These are phyloP conservation scores for Warburgia ugandensis DNA, from an alignment of 164 flowering plant genomes.

Conservation along the genomic window DNA sequence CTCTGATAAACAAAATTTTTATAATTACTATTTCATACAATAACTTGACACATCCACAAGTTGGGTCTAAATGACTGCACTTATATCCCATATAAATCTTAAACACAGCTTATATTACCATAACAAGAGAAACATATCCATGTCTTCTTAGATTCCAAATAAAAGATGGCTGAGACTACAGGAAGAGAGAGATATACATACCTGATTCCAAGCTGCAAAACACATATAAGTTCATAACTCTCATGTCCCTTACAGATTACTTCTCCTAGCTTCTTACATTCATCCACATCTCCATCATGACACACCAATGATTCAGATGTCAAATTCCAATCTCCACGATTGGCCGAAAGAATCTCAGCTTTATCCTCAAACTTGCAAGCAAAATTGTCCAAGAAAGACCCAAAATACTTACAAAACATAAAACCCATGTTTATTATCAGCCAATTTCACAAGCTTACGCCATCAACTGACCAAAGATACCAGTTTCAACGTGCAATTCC, in stretches of 20 bases:
- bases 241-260: conserved; percentile 5
- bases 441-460: too few relatives aligned
- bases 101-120: too few relatives aligned
- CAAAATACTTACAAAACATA: not conserved
- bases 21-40: too few relatives aligned
- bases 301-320: not conserved
- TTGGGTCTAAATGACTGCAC: too few relatives aligned
- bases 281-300: not conserved
- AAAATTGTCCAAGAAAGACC: not conserved
- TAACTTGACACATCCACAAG: too few relatives aligned
- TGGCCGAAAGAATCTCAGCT: not conserved
- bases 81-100: too few relatives aligned
- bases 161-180: not conserved
- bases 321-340: not conserved
- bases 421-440: not conserved
- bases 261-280: conserved; percentile 6
- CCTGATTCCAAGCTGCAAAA: conserved; percentile 15
- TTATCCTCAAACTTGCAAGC: not conserved
- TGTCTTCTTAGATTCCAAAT: not conserved
- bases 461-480: too few relatives aligned
- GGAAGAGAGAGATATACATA: too few relatives aligned
- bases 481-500: too few relatives aligned
- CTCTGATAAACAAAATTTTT: too few relatives aligned
- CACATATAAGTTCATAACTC: conserved; percentile 1
- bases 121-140: not conserved